Conservation (phyloP, 345 rosid genomes). For the Aquilaria malaccensis region DNA sequence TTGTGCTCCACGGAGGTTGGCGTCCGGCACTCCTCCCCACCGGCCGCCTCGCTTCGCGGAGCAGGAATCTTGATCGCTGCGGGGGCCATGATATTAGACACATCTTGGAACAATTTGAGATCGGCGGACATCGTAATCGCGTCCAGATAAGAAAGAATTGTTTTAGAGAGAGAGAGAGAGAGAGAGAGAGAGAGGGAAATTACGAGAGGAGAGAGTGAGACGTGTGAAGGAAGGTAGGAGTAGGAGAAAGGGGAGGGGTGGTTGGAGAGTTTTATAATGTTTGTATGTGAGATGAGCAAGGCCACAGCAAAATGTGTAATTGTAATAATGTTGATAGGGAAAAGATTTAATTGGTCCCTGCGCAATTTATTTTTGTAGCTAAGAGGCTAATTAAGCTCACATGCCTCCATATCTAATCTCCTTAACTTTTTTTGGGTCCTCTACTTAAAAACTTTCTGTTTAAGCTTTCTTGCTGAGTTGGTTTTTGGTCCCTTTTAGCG, state of each 20-base stretch:
- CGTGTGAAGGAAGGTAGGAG: slow-evolving; percentile 16
- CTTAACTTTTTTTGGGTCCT: slow-evolving; percentile 1
- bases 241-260: not conserved
- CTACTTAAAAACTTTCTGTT: slow-evolving; percentile 7
- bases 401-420: not conserved
- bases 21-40: slow-evolving; percentile 11
- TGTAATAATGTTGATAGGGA: not conserved
- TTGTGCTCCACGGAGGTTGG: slow-evolving; percentile 21
- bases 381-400: not conserved
- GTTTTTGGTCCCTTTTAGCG: not conserved
- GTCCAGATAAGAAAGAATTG: not conserved
- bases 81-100: not conserved
- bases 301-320: not conserved
- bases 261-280: slow-evolving; percentile 12
- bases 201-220: not conserved
- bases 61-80: slow-evolving; percentile 7
- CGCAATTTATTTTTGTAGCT: not conserved
- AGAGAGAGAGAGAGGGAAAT: not conserved
- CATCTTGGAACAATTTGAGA: slow-evolving; percentile 10
- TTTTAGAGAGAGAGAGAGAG: not conserved
- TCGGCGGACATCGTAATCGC: slow-evolving; percentile 2
- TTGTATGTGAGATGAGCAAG: not conserved
- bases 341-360: not conserved
- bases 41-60: not conserved
- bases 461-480: slow-evolving; percentile 7